phyloP scores from a whole-genome alignment of 2,329 filamentous ascomycete species.

The Epichloe brachyelytri region DNA sequence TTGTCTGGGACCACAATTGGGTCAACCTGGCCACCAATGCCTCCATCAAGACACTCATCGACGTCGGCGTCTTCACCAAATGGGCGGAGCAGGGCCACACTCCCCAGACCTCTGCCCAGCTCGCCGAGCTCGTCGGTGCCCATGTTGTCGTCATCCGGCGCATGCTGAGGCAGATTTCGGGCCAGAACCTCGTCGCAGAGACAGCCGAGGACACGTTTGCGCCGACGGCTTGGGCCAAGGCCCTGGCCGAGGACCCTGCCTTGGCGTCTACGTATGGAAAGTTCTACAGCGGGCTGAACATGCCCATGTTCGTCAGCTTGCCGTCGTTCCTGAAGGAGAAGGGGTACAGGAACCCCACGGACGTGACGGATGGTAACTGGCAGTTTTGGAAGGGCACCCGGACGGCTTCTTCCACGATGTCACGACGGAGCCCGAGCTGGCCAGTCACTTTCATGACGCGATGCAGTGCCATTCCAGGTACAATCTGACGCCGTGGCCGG shows the following conservation, averaged over 20 bases:
- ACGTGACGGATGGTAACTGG: conserved; percentile 19
- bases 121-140: conserved; percentile 20
- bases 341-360: conserved; percentile 21
- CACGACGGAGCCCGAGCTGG: conserved; percentile 15
- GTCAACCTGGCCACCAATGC: conserved; percentile 19
- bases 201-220: conserved; percentile 20
- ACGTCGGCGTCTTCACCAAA: conserved; percentile 22
- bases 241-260: conserved; percentile 16
- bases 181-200: conserved; percentile 22
- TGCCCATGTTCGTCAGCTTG: conserved; percentile 18
- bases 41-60: conserved; percentile 24
- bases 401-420: conserved; percentile 20
- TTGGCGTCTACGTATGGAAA: conserved; percentile 19
- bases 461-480: conserved; percentile 26
- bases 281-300: conserved; percentile 21
- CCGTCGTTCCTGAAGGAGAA: conserved; percentile 20
- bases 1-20: conserved; percentile 25
- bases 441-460: conserved; percentile 20
- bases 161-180: conserved; percentile 22
- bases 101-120: conserved; percentile 17
- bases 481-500: conserved; percentile 24
- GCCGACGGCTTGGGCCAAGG: conserved; percentile 19
- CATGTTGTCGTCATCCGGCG: conserved; percentile 22
- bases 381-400: conserved; percentile 17
- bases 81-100: conserved; percentile 19